Evolutionary conservation across 2,329 filamentous ascomycete genomes (phyloP).

Genomic region (Mycocentrospora acerina): DNA sequence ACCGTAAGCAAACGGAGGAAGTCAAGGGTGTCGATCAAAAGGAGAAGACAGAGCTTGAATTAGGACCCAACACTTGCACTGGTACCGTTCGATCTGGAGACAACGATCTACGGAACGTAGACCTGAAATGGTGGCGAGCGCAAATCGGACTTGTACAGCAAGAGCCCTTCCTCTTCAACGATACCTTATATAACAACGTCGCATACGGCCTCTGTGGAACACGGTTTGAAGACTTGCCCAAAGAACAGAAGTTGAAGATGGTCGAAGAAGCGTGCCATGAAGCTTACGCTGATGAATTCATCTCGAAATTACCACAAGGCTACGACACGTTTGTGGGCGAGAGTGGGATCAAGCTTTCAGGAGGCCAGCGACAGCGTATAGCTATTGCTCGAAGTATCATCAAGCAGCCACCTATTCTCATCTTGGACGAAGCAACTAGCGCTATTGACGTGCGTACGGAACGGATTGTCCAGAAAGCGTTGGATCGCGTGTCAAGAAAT

Average conservation of each 20-base stretch:
- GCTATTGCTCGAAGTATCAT: conserved; percentile 73
- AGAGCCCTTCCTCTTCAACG: conserved; percentile 46
- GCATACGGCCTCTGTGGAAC: conserved; percentile 42
- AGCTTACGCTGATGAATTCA: conserved; percentile 43
- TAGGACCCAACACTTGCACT: conserved; percentile 35
- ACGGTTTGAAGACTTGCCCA: conserved; percentile 53
- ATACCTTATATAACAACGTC: conserved; percentile 44
- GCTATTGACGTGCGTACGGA: conserved; percentile 61
- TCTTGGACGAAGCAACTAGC: conserved; percentile 77
- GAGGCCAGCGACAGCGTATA: conserved; percentile 83
- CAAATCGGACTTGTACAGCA: conserved; percentile 49
- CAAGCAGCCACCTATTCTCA: conserved; percentile 64
- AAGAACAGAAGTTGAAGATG: conserved; percentile 59
- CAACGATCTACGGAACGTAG: conserved; percentile 30
- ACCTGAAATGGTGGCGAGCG: conserved; percentile 48
- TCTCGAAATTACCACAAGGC: conserved; percentile 50
- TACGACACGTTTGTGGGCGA: conserved; percentile 78
- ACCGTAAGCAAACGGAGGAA: conserved; percentile 1
- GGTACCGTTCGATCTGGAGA: conserved; percentile 33
- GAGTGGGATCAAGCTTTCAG: conserved; percentile 73
- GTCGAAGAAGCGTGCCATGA: conserved; percentile 46
- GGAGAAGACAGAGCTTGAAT: conserved; percentile 18
- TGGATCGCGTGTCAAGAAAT: conserved; percentile 61
- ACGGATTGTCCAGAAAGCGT: conserved; percentile 56
- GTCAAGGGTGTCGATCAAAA: conserved; percentile 2